Conservation (phyloP, 176 grass and related monocot genomes). For the Oryza rufipogon region DNA sequence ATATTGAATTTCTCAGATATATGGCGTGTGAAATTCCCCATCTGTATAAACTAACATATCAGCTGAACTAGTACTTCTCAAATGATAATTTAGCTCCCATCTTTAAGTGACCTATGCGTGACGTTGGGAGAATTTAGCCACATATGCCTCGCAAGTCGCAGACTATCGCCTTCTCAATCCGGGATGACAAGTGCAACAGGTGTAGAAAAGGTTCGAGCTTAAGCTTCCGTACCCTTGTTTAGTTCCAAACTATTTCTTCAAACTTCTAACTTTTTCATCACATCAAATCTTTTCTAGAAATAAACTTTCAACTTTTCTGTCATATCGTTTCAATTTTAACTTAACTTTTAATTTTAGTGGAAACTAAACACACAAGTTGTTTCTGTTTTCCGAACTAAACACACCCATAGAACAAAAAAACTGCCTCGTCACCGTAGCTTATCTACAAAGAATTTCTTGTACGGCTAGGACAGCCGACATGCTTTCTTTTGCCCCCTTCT, state of each 20-base stretch:
- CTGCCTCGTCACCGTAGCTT: background rate
- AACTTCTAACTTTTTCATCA: no score
- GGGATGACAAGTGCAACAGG: background rate
- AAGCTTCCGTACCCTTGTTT: background rate
- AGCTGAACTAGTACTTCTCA: background rate
- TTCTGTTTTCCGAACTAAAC: no score
- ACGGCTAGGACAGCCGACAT: background rate
- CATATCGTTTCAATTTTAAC: no score
- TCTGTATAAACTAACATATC: background rate
- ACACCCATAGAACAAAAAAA: background rate
- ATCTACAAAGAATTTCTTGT: constrained; percentile 18
- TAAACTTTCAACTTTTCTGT: no score
- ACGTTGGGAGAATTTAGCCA: background rate
- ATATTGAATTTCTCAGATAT: background rate
- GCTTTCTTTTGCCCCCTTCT: background rate
- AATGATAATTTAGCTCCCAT: background rate
- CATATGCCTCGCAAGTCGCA: background rate
- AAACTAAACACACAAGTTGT: no score
- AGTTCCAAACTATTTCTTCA: no score
- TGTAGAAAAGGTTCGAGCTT: constrained; percentile 5
- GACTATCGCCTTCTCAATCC: background rate
- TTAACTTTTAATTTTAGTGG: no score
- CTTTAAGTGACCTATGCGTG: background rate
- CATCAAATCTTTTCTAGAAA: no score
- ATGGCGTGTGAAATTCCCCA: constrained; percentile 6